Percentiles rank a stretch among this genome's conserved stretches.
Evolutionary conservation across 345 rosid genomes (phyloP).

Genomic region (Pelargonium nanum): DNA sequence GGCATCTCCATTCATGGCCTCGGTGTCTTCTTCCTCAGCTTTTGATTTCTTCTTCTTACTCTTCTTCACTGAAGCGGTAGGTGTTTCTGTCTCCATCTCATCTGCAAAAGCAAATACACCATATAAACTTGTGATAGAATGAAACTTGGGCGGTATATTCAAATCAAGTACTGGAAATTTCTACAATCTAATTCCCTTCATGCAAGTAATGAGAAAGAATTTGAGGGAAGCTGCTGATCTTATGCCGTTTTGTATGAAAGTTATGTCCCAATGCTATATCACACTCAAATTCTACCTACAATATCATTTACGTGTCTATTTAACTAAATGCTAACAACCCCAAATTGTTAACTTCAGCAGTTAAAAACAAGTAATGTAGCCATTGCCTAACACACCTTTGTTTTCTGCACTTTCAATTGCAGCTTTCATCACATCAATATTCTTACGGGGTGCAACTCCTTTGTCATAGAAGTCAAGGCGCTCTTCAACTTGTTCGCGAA

Average conservation of each 20-base stretch:
- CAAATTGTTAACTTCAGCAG: too few species aligned
- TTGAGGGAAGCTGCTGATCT: too few species aligned
- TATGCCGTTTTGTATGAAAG: too few species aligned
- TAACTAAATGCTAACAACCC: too few species aligned
- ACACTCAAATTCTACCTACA: neutral
- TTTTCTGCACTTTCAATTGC: constrained; percentile 41
- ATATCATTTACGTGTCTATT: too few species aligned
- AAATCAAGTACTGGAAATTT: too few species aligned
- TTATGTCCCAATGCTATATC: neutral
- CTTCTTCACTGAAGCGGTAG: constrained; percentile 37
- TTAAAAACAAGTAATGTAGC: too few species aligned
- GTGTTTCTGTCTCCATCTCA: constrained; percentile 31
- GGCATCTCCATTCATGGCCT: constrained; percentile 24
- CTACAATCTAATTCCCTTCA: too few species aligned
- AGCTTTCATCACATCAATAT: constrained; percentile 85
- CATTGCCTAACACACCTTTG: constrained; percentile 42
- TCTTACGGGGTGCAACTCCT: constrained; percentile 92
- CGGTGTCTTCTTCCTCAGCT: constrained; percentile 24
- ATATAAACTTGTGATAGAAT: too few species aligned
- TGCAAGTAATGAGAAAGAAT: neutral
- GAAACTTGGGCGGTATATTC: too few species aligned
- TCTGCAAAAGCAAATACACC: constrained; percentile 12
- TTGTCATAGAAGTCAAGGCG: constrained; percentile 84
- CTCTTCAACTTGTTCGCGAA: constrained; percentile 91
- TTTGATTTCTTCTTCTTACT: constrained; percentile 56